Conservation (phyloP, 176 grass and related monocot species). For the Themeda triandra region DNA sequence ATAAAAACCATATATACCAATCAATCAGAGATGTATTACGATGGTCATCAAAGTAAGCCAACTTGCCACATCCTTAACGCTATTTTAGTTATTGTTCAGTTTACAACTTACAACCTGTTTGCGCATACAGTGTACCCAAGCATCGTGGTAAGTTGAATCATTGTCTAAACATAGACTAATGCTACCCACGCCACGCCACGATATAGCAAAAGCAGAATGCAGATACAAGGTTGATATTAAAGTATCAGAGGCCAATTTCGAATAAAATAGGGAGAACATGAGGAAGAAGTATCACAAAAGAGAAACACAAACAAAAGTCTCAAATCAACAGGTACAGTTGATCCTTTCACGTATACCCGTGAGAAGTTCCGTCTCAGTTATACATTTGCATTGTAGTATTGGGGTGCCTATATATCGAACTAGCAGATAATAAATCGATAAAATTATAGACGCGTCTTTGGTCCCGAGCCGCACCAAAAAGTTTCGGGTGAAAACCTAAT, state of each 20-base stretch:
- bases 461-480: background rate
- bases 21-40: background rate
- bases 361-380: background rate
- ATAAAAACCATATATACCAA: background rate
- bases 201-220: background rate
- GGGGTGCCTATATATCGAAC: background rate
- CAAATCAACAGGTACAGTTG: background rate
- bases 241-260: background rate
- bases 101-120: background rate
- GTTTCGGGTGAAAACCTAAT: background rate
- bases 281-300: background rate
- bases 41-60: background rate
- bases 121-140: background rate
- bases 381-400: background rate
- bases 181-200: background rate
- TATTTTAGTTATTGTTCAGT: background rate
- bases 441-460: background rate
- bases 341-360: background rate
- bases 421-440: background rate
- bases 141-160: background rate
- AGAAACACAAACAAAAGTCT: background rate
- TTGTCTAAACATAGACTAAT: background rate
- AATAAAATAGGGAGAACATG: background rate
- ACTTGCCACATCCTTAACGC: background rate
- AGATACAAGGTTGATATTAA: background rate